Conservation (phyloP, 129 eudicot species). For the Tanacetum coccineum region DNA sequence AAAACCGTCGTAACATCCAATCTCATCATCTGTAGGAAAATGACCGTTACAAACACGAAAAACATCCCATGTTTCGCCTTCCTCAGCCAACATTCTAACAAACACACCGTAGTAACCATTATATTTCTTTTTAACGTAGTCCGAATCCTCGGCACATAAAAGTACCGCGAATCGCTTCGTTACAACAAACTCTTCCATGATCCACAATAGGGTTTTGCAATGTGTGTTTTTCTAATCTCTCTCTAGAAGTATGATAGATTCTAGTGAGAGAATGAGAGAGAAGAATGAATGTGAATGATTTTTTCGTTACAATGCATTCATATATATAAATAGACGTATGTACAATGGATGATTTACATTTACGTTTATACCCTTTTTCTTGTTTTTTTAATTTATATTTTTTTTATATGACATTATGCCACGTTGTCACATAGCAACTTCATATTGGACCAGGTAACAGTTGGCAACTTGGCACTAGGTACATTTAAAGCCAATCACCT, state of each 20-base stretch:
- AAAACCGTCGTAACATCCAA: conserved; percentile 64
- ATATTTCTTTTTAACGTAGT: conserved; percentile 80
- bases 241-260: conserved; percentile 21
- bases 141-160: conserved; percentile 79
- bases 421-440: background rate
- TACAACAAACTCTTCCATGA: conserved; percentile 35
- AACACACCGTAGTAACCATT: conserved; percentile 94
- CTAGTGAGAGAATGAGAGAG: conserved; percentile 32
- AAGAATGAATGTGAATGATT: conserved; percentile 27
- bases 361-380: conserved; percentile 17
- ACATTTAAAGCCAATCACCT: background rate
- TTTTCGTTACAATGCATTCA: conserved; percentile 15
- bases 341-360: background rate
- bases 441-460: background rate
- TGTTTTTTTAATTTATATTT: background rate
- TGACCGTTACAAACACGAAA: conserved; percentile 59
- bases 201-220: conserved; percentile 5
- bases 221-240: conserved; percentile 20
- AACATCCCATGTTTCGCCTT: conserved; percentile 85
- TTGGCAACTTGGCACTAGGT: background rate
- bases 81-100: conserved; percentile 71
- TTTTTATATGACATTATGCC: background rate
- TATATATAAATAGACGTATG: conserved; percentile 17
- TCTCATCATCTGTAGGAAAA: conserved; percentile 62
- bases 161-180: conserved; percentile 67